Base-by-base conservation (phyloP, 495 filamentous ascomycete species). In the Neurospora africana region DNA sequence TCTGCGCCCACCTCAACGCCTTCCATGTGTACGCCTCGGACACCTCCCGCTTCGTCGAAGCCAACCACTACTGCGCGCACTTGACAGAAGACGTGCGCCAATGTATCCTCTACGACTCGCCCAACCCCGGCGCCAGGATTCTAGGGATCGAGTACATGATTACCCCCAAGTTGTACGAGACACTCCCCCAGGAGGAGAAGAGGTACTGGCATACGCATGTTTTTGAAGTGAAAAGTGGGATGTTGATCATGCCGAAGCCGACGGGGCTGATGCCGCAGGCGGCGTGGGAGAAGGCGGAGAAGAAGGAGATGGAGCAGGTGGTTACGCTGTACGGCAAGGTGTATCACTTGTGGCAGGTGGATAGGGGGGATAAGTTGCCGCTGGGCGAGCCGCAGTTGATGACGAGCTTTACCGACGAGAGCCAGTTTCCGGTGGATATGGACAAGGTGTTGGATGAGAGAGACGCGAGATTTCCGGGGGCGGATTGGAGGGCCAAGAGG, bases 101-200 rank as follows among this genome's bases (percentile, higher is more conserved):
- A 84, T 98, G 95, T 76, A 86, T 97, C 44, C 88, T 97, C 69
- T 97, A 97, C 84, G 92, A 95, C 80, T 85, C 86, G 1, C 82
- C 88, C 1, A 80, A 81, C 0, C 81, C 86, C 21, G 88, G 89
- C 65, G 93, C 93, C 10, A 85, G 90, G 3, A 84, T 97, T 15
- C 90, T 97, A 73, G 93, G 94, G 43, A 84, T 97, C 74, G 95
- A 98, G 81, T 97, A 97, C 84, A 95, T 98, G 93, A 91, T 97
- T 77, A 88, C 89, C 4, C 88, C 89, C 0, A 81, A 82, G 4
- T 83, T 97, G 2, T 97, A 89, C 83, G 80, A 83, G 11, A 89
- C 87, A 0, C 88, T 98, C 0, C 83, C 87, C 8, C 6, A 77
- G 0, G 85, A 87, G 11, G 94, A 97, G 81, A 87, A 89, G 15